Percentiles rank a stretch among this genome's conserved stretches.
phyloP scores from a whole-genome alignment of 1,139 yeast genomes.

The Geotrichum klebahnii region DNA sequence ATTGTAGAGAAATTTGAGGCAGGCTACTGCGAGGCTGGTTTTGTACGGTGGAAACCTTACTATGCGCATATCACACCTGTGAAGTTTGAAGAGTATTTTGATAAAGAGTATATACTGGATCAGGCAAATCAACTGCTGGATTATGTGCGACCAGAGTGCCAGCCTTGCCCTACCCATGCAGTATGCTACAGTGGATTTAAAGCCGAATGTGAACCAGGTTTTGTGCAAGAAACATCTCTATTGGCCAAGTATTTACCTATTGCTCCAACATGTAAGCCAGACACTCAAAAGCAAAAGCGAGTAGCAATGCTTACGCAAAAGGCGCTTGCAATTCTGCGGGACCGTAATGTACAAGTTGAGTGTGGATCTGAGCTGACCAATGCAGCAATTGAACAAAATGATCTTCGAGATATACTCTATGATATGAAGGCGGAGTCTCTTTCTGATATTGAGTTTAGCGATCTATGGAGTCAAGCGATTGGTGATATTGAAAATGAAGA shows the following conservation, averaged over 20 bases:
- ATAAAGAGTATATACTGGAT: slow-evolving; percentile 23
- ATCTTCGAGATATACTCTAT: slow-evolving; percentile 31
- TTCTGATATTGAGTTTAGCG: slow-evolving; percentile 71
- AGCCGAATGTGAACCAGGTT: slow-evolving; percentile 68
- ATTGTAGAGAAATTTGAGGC: slow-evolving; percentile 32
- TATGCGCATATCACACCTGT: slow-evolving; percentile 14
- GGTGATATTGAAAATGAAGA: slow-evolving; percentile 65
- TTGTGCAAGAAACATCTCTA: slow-evolving; percentile 53
- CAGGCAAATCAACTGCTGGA: slow-evolving; percentile 29
- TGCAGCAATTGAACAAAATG: slow-evolving; percentile 32
- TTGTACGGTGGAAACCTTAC: slow-evolving; percentile 21
- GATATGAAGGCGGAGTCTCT: slow-evolving; percentile 43
- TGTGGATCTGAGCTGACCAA: slow-evolving; percentile 56
- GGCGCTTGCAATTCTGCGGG: slow-evolving; percentile 61
- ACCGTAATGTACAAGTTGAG: slow-evolving; percentile 61
- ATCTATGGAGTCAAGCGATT: slow-evolving; percentile 68
- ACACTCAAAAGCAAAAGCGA: slow-evolving; percentile 66
- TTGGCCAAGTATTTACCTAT: slow-evolving; percentile 57
- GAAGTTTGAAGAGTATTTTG: slow-evolving; percentile 17
- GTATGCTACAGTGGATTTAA: slow-evolving; percentile 59
- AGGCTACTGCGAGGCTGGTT: slow-evolving; percentile 41
- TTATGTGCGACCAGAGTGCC: slow-evolving; percentile 58
- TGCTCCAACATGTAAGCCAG: slow-evolving; percentile 66
- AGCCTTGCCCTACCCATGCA: slow-evolving; percentile 78
- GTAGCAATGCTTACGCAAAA: slow-evolving; percentile 64